These are phyloP conservation scores for Pholiota adiposa DNA, from an alignment of 1,284 basidiomycete genomes.

Conservation along the genomic window DNA sequence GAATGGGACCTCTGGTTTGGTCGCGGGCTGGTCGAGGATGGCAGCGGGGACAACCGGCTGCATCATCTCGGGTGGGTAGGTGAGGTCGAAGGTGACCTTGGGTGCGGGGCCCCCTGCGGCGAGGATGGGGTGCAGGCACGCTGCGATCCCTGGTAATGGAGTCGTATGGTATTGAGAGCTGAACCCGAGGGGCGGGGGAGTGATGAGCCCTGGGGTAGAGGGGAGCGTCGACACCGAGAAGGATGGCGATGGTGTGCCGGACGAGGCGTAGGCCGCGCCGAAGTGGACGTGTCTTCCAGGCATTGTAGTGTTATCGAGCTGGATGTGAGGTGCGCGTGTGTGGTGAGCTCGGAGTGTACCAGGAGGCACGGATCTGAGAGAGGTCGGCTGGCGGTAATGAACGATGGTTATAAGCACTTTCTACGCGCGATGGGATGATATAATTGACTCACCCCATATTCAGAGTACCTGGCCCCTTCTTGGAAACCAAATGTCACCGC, in stretches of 20 bases:
- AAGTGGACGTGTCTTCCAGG: constrained; percentile 17
- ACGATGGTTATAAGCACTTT: constrained; percentile 5
- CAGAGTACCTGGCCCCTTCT: neutral
- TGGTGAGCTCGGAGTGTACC: neutral
- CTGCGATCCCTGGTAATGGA: constrained; percentile 5
- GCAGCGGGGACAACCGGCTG: constrained; percentile 21
- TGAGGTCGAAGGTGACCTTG: constrained; percentile 27
- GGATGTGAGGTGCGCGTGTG: neutral
- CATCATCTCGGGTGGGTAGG: constrained; percentile 23
- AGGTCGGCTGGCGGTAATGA: neutral
- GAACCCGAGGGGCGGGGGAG: constrained; percentile 11
- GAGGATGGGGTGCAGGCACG: constrained; percentile 21
- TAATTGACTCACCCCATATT: constrained; percentile 4
- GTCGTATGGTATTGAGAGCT: constrained; percentile 12
- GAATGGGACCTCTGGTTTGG: constrained; percentile 32
- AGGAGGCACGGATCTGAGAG: neutral
- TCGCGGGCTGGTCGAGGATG: constrained; percentile 36
- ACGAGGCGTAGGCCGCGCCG: neutral
- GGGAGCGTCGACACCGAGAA: constrained; percentile 13
- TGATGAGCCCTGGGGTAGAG: constrained; percentile 1
- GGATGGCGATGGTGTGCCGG: constrained; percentile 11
- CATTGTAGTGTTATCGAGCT: constrained; percentile 2
- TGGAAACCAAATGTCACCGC: constrained; percentile 6
- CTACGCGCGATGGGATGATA: neutral
- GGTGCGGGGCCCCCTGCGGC: constrained; percentile 16